Base-by-base conservation (phyloP, 2,329 filamentous ascomycete genomes). In the Dryadomyces sulphureus region DNA sequence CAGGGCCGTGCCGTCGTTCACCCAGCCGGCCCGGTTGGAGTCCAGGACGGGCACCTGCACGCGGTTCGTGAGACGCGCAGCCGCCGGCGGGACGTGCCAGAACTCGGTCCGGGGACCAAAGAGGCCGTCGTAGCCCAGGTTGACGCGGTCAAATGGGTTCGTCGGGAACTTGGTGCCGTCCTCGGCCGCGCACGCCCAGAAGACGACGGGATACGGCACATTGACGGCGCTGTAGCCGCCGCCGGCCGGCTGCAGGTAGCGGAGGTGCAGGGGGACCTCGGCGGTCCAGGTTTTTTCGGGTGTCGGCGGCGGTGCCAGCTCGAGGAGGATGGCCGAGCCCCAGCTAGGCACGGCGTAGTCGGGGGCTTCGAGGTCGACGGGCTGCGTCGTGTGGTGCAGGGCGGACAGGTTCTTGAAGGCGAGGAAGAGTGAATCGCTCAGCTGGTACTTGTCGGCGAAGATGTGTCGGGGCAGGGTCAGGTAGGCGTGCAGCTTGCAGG, bases 281-380 rank as follows among this genome's bases (percentile, higher is more conserved):
- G 73, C 75, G 7, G 73, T 81, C 77, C 79, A 87, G 1, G 60
- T 12, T 12, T 43, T 30, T 12, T 65, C 60, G 16, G 66, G 59
- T 54, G 41, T 32, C 11, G 43, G 8, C 20, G 54, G 48, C 1
- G 71, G 68, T 0, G 76, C 73, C 35, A 96, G 70, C 58, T 92
- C 80, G 19, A 95, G 63, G 5, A 95, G 70, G 16, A 87, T 69
- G 16, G 73, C 77, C 0, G 83, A 89, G 5, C 90, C 90, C 90
- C 90, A 95, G 27, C 70, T 62, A 7, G 72, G 58, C 25, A 87
- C 72, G 2, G 80, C 77, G 67, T 93, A 96, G 55, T 82, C 81
- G 1, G 90, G 90, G 0, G 87, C 88, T 65, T 96, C 90, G 45
- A 96, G 79, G 54, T 96, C 89, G 7, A 89, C 84, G 19, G 86